Evolutionary conservation across 2,329 filamentous ascomycete genomes (phyloP).

Genomic region (Fusarium newnesense): DNA sequence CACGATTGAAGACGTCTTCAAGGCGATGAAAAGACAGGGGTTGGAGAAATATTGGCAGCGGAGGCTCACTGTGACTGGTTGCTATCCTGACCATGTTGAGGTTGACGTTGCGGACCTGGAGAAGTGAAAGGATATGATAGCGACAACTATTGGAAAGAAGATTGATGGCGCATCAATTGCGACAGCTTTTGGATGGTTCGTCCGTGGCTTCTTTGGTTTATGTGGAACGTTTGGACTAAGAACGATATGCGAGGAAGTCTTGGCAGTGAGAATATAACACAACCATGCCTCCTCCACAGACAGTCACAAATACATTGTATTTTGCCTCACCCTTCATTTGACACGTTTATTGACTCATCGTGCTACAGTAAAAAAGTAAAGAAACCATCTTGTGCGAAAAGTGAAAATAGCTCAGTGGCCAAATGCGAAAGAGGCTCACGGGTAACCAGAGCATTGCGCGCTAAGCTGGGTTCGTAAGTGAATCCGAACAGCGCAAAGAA

Average conservation of each 20-base stretch:
- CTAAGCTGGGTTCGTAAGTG: rapidly evolving
- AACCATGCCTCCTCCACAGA: too few relatives aligned
- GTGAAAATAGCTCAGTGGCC: too few relatives aligned
- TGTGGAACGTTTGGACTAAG: too few relatives aligned
- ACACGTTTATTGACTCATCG: rapidly evolving
- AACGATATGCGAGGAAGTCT: not conserved
- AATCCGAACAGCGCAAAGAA: not conserved
- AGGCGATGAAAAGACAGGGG: not conserved
- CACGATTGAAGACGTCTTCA: not conserved
- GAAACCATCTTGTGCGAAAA: too few relatives aligned
- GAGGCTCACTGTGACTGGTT: not conserved
- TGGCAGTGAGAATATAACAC: too few relatives aligned
- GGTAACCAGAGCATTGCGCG: rapidly evolving
- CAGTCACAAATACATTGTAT: rapidly evolving
- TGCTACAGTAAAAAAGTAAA: too few relatives aligned
- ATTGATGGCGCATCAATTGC: too few relatives aligned
- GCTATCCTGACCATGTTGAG: rapidly evolving
- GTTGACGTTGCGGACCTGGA: not conserved
- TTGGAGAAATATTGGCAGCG: not conserved
- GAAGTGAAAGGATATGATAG: not conserved
- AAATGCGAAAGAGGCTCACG: rapidly evolving
- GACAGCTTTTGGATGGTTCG: rapidly evolving
- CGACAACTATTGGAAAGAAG: too few relatives aligned
- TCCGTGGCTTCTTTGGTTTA: not conserved
- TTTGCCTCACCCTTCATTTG: rapidly evolving